Base-by-base conservation (phyloP, 306 rosid genomes). In the Cicer bijugum region DNA sequence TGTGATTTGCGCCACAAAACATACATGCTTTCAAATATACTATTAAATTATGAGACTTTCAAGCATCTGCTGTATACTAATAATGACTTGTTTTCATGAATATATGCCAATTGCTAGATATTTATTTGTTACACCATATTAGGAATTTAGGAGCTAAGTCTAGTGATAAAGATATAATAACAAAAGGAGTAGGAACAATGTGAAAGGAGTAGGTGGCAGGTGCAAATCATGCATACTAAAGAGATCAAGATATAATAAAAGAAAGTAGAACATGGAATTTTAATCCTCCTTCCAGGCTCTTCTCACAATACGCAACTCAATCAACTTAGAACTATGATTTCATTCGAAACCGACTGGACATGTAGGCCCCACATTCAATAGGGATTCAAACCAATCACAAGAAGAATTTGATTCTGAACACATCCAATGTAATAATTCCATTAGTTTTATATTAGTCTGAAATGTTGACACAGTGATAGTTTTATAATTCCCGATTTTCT, bases 111-210 rank as follows among this genome's bases (percentile, higher is more conserved):
- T 28, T 28, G 35, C 5, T 28, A 28, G 35, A 28, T 3, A 28
- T 28, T 28, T 28, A 28, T 28, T 28, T 28, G 35, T 28, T 28
- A 4, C 35, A 28, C 35, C 4, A 28, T 28, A 3, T 28, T 28
- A 28, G 35, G 35, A 28, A 28, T 28, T 28, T 28, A 28, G 35
- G 35, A 28, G 35, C 19, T 11, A 10, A n/a, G 17, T 28, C 35
- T 43, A 52, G 50, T 55, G 50, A 19, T 42, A n/a, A n/a, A 52
- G 61, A 52, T 33, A 63, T 71, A 63, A 63, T 71, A 63, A 28
- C 35, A 28, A 28, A 28, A 28, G 35, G 5, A 3, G 5, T 28
- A 28, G 35, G 5, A 28, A 28, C 35, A 28, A 28, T 28, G 35
- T 28, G 35, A 28, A 28, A 28, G 35, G 4, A 28, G 35, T 28